Percentiles rank a stretch among this genome's conserved stretches.
Evolutionary conservation across 2,329 filamentous ascomycete species (phyloP).

Genomic region (Fusarium ramigenum): DNA sequence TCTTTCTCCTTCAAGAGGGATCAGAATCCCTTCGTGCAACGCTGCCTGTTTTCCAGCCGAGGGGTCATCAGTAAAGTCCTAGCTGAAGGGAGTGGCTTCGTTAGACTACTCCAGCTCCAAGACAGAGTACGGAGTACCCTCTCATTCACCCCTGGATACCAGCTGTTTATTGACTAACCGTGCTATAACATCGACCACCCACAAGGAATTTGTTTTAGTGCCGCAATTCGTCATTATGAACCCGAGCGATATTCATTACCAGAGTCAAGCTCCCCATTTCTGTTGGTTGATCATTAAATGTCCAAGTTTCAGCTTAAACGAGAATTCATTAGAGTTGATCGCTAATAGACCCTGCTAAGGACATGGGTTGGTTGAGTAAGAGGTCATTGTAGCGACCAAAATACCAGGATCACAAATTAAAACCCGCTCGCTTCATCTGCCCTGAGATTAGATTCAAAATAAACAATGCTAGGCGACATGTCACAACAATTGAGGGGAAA

Average conservation of each 20-base stretch:
- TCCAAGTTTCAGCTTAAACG: constrained; percentile 15
- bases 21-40: not conserved
- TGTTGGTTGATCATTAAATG: not conserved
- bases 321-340: constrained; percentile 13
- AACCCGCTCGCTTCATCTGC: constrained; percentile 12
- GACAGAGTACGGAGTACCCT: not conserved
- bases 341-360: not conserved
- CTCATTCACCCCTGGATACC: constrained; percentile 1
- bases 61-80: not conserved
- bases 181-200: not conserved
- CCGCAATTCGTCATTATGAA: not conserved
- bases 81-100: constrained; percentile 20
- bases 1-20: not conserved
- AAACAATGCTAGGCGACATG: constrained; percentile 6
- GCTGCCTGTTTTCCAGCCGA: not conserved
- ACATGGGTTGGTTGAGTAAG: not conserved
- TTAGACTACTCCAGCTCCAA: not conserved
- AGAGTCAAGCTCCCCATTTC: not conserved
- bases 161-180: not conserved
- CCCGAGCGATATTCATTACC: constrained; percentile 26
- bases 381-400: not conserved
- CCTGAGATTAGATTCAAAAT: constrained; percentile 8
- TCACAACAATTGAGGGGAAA: not conserved
- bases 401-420: constrained; percentile 8
- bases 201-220: not conserved